These are phyloP conservation scores for Meira nashicola DNA, from an alignment of 1,284 basidiomycete species.

Conservation along the genomic window DNA sequence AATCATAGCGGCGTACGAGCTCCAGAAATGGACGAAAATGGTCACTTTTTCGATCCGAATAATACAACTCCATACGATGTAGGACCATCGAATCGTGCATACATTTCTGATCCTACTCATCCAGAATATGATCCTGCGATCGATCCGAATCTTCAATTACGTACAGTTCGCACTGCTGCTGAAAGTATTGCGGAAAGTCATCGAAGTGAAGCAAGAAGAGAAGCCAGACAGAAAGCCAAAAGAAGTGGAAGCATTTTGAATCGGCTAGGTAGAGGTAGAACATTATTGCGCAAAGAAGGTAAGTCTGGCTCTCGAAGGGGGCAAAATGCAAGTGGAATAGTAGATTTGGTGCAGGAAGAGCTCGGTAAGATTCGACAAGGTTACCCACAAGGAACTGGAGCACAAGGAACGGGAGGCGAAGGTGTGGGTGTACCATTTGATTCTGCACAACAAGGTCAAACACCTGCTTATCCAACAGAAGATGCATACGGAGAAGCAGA, in stretches of 20 bases:
- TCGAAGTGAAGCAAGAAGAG: conserved; percentile 39
- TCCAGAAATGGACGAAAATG: conserved; percentile 20
- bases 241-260: conserved; percentile 21
- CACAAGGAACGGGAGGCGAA: conserved; percentile 18
- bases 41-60: conserved; percentile 39
- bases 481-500: conserved; percentile 15
- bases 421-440: conserved; percentile 34
- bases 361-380: conserved; percentile 14
- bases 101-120: conserved; percentile 40
- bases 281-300: conserved; percentile 22
- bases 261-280: conserved; percentile 38
- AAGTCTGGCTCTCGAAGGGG: conserved; percentile 12
- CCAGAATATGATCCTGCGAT: conserved; percentile 45
- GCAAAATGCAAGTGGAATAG: conserved; percentile 9
- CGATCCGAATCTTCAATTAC: conserved; percentile 43
- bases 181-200: conserved; percentile 46
- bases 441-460: conserved; percentile 32
- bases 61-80: conserved; percentile 25
- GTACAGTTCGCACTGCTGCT: conserved; percentile 45
- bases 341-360: conserved; percentile 22
- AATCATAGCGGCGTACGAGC: not conserved
- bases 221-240: conserved; percentile 28
- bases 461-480: conserved; percentile 22
- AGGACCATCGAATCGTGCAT: conserved; percentile 23
- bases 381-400: not conserved